A percentile compares a stretch with the other conserved stretches of the same genome.
These are phyloP conservation scores for Lecanicillium sp. DNA, from an alignment of 2,329 filamentous ascomycete species.

Conservation along the genomic window DNA sequence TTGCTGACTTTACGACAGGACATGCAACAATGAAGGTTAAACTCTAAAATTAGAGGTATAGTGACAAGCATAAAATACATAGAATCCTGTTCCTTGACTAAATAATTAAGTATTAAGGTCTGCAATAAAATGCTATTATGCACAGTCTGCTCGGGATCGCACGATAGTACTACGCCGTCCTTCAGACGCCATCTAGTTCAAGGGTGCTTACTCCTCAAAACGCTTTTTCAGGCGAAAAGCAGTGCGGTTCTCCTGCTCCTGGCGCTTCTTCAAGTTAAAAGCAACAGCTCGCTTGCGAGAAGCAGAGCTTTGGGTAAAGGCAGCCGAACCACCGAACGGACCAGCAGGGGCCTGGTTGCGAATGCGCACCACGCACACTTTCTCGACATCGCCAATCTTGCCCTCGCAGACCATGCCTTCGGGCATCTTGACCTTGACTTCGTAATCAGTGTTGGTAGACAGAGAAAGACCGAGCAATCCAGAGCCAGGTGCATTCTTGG, in stretches of 20 bases:
- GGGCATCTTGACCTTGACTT: slow-evolving; percentile 53
- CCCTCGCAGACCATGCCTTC: slow-evolving; percentile 40
- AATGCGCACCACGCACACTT: slow-evolving; percentile 51
- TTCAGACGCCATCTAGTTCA: too few relatives aligned
- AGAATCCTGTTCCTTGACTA: too few relatives aligned
- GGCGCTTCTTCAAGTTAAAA: slow-evolving; percentile 17
- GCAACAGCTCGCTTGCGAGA: slow-evolving; percentile 51
- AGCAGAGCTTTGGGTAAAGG: slow-evolving; percentile 47
- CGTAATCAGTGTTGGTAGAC: slow-evolving; percentile 50
- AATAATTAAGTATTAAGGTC: too few relatives aligned
- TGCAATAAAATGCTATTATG: too few relatives aligned
- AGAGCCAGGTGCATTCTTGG: slow-evolving; percentile 48
- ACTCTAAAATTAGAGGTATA: too few relatives aligned
- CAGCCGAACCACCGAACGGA: slow-evolving; percentile 54
- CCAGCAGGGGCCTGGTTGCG: slow-evolving; percentile 50
- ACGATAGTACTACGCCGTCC: too few relatives aligned
- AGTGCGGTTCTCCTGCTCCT: background rate
- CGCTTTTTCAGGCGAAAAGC: too few relatives aligned
- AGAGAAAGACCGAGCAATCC: slow-evolving; percentile 43
- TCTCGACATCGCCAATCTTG: slow-evolving; percentile 1
- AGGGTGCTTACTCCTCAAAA: too few relatives aligned
- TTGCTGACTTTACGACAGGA: too few relatives aligned
- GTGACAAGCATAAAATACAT: too few relatives aligned
- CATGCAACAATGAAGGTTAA: too few relatives aligned
- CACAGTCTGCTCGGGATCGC: too few relatives aligned